Base-by-base conservation (phyloP, 768 basidiomycete genomes). In the Lentinus brumalis region DNA sequence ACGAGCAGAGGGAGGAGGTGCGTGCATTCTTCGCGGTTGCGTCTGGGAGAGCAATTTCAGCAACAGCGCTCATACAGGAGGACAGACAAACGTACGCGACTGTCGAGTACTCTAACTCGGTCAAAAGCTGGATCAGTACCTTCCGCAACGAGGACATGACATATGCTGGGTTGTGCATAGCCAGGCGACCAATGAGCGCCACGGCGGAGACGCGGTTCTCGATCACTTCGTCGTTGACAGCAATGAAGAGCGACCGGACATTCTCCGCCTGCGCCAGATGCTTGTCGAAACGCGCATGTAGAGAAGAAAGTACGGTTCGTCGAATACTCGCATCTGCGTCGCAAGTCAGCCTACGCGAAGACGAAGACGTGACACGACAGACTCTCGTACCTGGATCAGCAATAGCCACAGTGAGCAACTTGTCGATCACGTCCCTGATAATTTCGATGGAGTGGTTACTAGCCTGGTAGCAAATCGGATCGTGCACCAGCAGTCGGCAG, bases 221-320 rank as follows among this genome's bases (percentile, higher is more conserved):
- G 74, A 96, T 98, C 7, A 91, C 88, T 71, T 98, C 97, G 69
- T 99, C 97, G 69, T 98, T 98, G 50, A 99, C 81, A 0, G 96
- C 97, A 64, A 98, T 94, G 77, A 98, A 98, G 14, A 99, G 79
- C 11, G 93, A 96, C 14, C 96, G 86, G n/a, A 99, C 95, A 70
- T 98, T 96, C 75, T 98, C 97, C 0, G 96, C 95, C 75, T 98
- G 97, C 2, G 97, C 92, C n/a, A 99, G 84, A 71, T 99, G 96
- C 62, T 94, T 92, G 72, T 99, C 97, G 66, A 99, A 98, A 21
- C 93, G 87, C 62, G 94, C 90, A 69, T 97, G 94, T 32, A 99
- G 80, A 4, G 88, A 88, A 2, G 86, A 83, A 18, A 99, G 81
- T 0, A 98, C 97, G 0, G 90, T 89, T 63, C 89, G 85, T 14